phyloP scores from a whole-genome alignment of 2,329 filamentous ascomycete species.

The Diaporthe citriasiana region DNA sequence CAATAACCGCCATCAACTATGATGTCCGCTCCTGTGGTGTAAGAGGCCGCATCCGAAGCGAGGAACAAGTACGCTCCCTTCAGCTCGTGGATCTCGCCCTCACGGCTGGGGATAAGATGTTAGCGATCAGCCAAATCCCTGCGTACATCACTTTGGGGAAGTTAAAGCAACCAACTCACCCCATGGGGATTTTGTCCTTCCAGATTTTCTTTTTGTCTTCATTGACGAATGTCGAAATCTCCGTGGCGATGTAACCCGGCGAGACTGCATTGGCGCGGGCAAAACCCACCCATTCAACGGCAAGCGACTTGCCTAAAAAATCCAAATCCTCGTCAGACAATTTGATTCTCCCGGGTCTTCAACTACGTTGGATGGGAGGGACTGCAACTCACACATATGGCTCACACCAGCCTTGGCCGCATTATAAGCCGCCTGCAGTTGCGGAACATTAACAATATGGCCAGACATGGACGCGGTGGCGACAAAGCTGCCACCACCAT shows the following conservation, averaged over 20 bases:
- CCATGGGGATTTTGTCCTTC: slow-evolving; percentile 86
- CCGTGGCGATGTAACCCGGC: slow-evolving; percentile 82
- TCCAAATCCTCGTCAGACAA: neutral
- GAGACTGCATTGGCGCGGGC: slow-evolving; percentile 80
- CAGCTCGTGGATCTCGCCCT: slow-evolving; percentile 80
- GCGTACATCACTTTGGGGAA: neutral
- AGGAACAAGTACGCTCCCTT: slow-evolving; percentile 88
- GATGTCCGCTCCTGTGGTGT: slow-evolving; percentile 82
- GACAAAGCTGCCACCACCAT: slow-evolving; percentile 72
- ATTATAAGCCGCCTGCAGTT: slow-evolving; percentile 81
- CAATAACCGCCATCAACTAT: slow-evolving; percentile 83
- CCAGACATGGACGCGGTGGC: slow-evolving; percentile 78
- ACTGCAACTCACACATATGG: slow-evolving; percentile 24
- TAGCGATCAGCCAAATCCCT: slow-evolving; percentile 50
- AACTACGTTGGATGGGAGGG: no score
- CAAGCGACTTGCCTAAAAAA: slow-evolving; percentile 69
- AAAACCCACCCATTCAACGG: slow-evolving; percentile 83
- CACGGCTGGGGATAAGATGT: slow-evolving; percentile 58
- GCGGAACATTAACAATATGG: slow-evolving; percentile 78
- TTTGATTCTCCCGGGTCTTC: no score
- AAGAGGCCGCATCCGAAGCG: slow-evolving; percentile 85
- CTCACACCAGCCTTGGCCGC: slow-evolving; percentile 77
- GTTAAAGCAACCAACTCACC: slow-evolving; percentile 59
- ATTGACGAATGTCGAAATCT: slow-evolving; percentile 76
- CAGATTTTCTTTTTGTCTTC: slow-evolving; percentile 79